phyloP scores from a whole-genome alignment of 805 yeast genomes.

The Saccharomycopsis javanensis region DNA sequence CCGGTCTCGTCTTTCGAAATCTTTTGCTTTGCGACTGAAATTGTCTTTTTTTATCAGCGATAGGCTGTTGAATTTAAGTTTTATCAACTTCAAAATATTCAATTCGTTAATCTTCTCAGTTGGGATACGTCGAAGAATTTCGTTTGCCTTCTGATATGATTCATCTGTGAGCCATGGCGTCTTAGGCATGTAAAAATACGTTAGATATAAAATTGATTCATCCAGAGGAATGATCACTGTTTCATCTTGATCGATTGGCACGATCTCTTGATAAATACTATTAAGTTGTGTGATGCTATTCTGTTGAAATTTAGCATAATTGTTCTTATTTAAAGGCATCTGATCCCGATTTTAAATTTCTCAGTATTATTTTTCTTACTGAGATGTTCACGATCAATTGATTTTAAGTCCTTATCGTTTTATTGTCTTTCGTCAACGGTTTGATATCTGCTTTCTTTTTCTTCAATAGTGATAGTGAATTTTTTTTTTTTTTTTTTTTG shows the following conservation, averaged over 20 bases:
- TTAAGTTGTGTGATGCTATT: not conserved
- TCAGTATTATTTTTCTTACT: not conserved
- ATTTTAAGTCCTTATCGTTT: too few species aligned
- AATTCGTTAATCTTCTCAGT: not conserved
- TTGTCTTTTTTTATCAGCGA: not conserved
- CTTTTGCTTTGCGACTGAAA: not conserved
- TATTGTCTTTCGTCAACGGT: too few species aligned
- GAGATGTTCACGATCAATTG: too few species aligned
- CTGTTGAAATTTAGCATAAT: not conserved
- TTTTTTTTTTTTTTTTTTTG: too few species aligned
- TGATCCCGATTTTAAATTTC: too few species aligned
- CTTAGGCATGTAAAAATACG: slow-evolving; percentile 3
- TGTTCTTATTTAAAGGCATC: not conserved
- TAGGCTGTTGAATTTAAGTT: not conserved
- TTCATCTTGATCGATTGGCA: not conserved
- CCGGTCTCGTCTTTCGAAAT: not conserved
- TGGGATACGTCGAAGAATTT: not conserved
- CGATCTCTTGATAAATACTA: not conserved
- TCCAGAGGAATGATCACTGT: not conserved
- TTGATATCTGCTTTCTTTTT: too few species aligned
- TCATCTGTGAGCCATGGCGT: slow-evolving; percentile 2
- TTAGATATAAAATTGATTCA: not conserved
- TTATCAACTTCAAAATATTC: not conserved
- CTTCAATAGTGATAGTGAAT: too few species aligned
- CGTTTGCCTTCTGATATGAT: not conserved